Conservation (phyloP, 495 filamentous ascomycete genomes). For the Astrocystis sublimbata region DNA sequence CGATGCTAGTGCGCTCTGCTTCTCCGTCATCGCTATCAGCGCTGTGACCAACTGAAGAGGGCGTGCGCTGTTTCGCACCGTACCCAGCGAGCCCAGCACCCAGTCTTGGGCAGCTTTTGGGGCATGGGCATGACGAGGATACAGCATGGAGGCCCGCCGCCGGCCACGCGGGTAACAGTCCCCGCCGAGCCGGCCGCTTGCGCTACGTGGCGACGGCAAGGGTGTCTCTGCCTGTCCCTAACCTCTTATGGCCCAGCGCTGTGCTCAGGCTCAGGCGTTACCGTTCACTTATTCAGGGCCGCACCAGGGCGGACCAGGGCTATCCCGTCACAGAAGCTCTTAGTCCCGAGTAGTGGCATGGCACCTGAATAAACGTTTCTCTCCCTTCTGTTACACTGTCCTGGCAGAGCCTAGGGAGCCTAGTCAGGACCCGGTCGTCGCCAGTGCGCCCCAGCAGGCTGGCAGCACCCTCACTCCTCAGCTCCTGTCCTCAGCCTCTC, state of each 20-base stretch:
- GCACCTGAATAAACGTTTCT: background rate
- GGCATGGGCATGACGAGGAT: background rate
- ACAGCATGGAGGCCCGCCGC: background rate
- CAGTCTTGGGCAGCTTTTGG: background rate
- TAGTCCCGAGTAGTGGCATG: background rate
- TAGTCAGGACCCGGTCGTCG: background rate
- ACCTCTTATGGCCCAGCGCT: background rate
- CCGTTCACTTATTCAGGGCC: background rate
- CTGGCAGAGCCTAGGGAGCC: background rate
- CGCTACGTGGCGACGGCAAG: conserved; percentile 3
- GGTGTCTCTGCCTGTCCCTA: too few species aligned
- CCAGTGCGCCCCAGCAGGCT: too few species aligned
- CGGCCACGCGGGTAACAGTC: conserved; percentile 10
- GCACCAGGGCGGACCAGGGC: background rate
- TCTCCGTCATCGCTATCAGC: background rate
- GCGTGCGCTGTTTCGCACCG: conserved; percentile 4
- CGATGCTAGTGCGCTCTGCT: background rate
- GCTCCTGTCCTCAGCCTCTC: too few species aligned
- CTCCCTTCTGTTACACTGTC: background rate
- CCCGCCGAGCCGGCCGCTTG: conserved; percentile 11
- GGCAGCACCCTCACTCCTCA: too few species aligned
- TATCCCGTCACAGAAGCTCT: conserved; percentile 4
- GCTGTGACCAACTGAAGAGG: background rate
- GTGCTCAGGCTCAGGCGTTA: conserved; percentile 4
- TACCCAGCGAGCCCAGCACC: background rate